These are phyloP conservation scores for Xerocomus cyaneibrunnescens DNA, from an alignment of 1,284 basidiomycete genomes.

Conservation along the genomic window DNA sequence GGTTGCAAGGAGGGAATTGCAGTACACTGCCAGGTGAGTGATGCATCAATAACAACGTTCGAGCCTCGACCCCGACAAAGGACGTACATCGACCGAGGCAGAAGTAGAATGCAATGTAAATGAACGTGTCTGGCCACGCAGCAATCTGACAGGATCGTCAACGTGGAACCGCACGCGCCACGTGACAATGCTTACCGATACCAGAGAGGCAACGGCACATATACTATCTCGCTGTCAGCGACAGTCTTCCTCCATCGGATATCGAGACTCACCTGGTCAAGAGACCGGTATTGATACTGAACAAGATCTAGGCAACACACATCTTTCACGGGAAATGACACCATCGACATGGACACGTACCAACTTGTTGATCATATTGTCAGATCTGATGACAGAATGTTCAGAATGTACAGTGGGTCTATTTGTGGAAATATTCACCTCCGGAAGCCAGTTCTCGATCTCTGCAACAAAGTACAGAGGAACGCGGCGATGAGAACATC, in stretches of 20 bases:
- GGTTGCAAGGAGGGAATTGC: slow-evolving; percentile 51
- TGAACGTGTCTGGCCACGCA: slow-evolving; percentile 42
- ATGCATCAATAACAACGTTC: neutral
- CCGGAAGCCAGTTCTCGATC: slow-evolving; percentile 54
- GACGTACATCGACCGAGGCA: slow-evolving; percentile 47
- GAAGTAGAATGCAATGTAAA: slow-evolving; percentile 56
- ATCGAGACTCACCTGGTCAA: slow-evolving; percentile 35
- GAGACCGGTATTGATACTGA: slow-evolving; percentile 50
- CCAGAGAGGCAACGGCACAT: slow-evolving; percentile 44
- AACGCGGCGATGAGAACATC: slow-evolving; percentile 56
- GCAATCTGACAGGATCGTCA: slow-evolving; percentile 34
- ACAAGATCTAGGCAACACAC: slow-evolving; percentile 40
- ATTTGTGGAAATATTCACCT: slow-evolving; percentile 32
- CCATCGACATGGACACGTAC: slow-evolving; percentile 25
- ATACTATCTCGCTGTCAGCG: slow-evolving; percentile 24
- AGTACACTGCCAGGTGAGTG: slow-evolving; percentile 40
- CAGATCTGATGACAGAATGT: slow-evolving; percentile 35
- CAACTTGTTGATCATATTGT: slow-evolving; percentile 47
- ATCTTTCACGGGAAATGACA: neutral
- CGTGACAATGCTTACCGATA: slow-evolving; percentile 36
- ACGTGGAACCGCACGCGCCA: neutral
- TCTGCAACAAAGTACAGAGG: slow-evolving; percentile 51
- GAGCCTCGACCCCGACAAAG: neutral
- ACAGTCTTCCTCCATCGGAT: neutral
- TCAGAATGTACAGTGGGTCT: neutral